Evolutionary conservation across 371 early-diverging fungal species (phyloP).

Genomic region (Encephalitozoon hellem): DNA sequence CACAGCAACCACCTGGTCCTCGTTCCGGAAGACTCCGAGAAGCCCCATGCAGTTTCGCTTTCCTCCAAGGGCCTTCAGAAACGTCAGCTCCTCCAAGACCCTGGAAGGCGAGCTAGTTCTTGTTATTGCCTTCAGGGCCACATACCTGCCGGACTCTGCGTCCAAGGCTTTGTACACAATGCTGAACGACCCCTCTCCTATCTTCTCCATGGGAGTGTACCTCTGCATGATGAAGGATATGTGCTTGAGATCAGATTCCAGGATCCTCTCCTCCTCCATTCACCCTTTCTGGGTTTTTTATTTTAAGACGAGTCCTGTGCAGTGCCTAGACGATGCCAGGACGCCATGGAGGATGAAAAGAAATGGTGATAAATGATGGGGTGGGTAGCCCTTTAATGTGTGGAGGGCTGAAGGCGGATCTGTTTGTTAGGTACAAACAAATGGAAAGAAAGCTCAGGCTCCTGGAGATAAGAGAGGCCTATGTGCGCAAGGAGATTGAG

Average conservation of each 20-base stretch:
- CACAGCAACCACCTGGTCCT: slow-evolving; percentile 73
- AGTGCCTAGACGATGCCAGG: neutral
- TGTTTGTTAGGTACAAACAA: slow-evolving; percentile 34
- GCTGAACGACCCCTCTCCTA: slow-evolving; percentile 73
- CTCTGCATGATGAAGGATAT: neutral
- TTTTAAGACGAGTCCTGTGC: neutral
- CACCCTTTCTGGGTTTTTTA: slow-evolving; percentile 8
- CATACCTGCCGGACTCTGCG: slow-evolving; percentile 62
- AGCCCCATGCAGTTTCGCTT: slow-evolving; percentile 66
- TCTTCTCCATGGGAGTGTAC: slow-evolving; percentile 32
- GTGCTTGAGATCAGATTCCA: neutral
- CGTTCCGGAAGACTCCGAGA: slow-evolving; percentile 69
- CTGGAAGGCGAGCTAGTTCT: slow-evolving; percentile 72
- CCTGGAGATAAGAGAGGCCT: slow-evolving; percentile 88
- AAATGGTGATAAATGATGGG: neutral
- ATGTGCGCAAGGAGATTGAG: slow-evolving; percentile 91
- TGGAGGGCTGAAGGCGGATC: neutral
- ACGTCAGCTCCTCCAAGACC: slow-evolving; percentile 75
- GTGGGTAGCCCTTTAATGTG: neutral
- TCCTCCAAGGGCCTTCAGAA: slow-evolving; percentile 67
- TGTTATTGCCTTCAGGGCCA: slow-evolving; percentile 82
- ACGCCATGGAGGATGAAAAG: neutral
- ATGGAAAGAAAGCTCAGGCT: slow-evolving; percentile 68
- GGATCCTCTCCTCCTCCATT: neutral
- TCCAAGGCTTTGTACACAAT: slow-evolving; percentile 78